Base-by-base conservation (phyloP, 306 rosid species). In the Vachellia pachyceras region DNA sequence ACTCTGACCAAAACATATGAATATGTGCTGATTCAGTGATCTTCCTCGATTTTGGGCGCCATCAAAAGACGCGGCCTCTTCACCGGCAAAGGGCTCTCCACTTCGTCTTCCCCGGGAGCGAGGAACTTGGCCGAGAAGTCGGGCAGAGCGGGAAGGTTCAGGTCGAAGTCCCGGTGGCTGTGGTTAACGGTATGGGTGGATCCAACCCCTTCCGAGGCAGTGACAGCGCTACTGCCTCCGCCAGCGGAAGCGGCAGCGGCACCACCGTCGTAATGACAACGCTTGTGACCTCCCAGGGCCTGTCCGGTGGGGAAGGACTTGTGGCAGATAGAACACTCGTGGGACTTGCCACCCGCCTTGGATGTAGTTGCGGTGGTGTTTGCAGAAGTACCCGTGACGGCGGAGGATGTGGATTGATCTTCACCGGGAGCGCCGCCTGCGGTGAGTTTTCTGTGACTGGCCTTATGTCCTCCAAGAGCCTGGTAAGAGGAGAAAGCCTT, bases 211-310 rank as follows among this genome's bases (percentile, higher is more conserved):
- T 91, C 97, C 0, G 99, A 95, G 49, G 95, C 87, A 0, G 97
- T 90, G 40, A 89, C 80, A 18, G 77, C 75, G 82, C 94, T 88
- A 70, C 77, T 88, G 11, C 82, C 79, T 15, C 82, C 80, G 63
- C 79, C 81, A 8, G 35, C 7, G 44, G 80, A 79, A 7, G 49
- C 68, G 44, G 80, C 82, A 7, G 49, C 68, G 1, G 55, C 80
- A 39, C 91, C 88, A 33, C 97, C 98, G 35, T 93, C 98, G 83
- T 95, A 95, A 93, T 95, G 99, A 75, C 99, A 90, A 44, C 99
- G 97, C 74, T 95, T 95, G 97, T 95, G 99, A 14, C 99, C 99
- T 5, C 99, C 99, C 79, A 95, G 79, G 75, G 99, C 99, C 69
- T 95, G 99, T 1, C 99, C 99, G 0, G 94, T 91, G 3, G 99